Base-by-base conservation (phyloP, 2,329 filamentous ascomycete genomes). In the Sordariomycetes sp. region DNA sequence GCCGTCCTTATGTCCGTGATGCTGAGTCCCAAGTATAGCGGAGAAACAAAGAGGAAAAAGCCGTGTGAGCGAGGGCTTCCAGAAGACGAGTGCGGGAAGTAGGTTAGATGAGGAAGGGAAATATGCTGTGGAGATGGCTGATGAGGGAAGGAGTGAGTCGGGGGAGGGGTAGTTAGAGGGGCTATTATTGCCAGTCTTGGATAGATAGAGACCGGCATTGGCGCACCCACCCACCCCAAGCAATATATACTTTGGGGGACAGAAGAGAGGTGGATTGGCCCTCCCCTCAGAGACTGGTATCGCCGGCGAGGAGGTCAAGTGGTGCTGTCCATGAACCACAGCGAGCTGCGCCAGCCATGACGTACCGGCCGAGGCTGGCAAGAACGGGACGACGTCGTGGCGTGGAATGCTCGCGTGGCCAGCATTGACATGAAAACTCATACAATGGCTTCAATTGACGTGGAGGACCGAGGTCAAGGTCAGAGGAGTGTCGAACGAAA, bases 341-440 rank as follows among this genome's bases (percentile, higher is more conserved):
- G 28, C 28, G 28, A 32, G 28, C 28, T 32, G 28, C 28, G 28
- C 28, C 28, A 32, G 8, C 28, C 28, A 32, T 32, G 28, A 8
- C 8, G 28, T 32, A 32, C 28, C 28, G 8, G 28, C 28, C 8
- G 28, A 32, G 28, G 54, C 58, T 55, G 52, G 25, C 20, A 58
- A 43, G 60, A 58, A 68, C 67, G 65, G 66, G 66, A 66, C 63
- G 62, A 59, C 64, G 67, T 68, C 59, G 57, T 60, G 59, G 62
- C 59, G n/a, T n/a, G 62, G 61, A 60, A 62, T 59, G 64, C 59
- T 61, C 28, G 28, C 28, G 8, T 32, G 28, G 8, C 28, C 28
- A 8, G 28, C 28, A 32, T 32, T 32, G 28, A 32, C 28, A 32
- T 32, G 28, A 32, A 32, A 32, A 32, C 28, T 32, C 28, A 32